phyloP scores from a whole-genome alignment of 2,329 filamentous ascomycete genomes.

The Apiospora koreana region DNA sequence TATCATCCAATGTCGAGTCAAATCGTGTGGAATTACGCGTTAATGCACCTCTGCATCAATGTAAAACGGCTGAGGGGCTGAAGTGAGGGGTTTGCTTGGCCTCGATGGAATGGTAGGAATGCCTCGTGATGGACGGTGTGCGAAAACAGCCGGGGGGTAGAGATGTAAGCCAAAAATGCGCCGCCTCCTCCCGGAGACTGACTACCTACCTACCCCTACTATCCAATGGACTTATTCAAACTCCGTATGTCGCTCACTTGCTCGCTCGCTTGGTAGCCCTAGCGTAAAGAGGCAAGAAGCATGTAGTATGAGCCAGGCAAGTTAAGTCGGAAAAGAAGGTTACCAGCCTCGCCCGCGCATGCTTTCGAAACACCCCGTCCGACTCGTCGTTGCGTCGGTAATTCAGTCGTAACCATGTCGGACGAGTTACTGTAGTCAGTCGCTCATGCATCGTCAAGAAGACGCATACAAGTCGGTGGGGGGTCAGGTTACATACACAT shows the following conservation, averaged over 20 bases:
- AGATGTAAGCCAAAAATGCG: too few relatives aligned
- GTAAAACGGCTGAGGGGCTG: conserved; percentile 6
- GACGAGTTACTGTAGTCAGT: background rate
- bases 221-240: too few relatives aligned
- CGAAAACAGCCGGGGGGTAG: background rate
- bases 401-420: background rate
- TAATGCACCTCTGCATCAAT: background rate
- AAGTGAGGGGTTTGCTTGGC: background rate
- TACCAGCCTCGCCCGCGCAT: background rate
- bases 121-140: background rate
- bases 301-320: background rate
- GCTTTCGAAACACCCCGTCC: background rate
- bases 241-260: background rate
- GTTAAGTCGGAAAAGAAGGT: background rate
- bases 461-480: background rate
- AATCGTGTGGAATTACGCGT: background rate
- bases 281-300: background rate
- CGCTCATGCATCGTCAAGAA: background rate
- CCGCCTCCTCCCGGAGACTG: too few relatives aligned
- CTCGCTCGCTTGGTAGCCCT: background rate
- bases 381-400: background rate
- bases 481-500: background rate
- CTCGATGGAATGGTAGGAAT: background rate
- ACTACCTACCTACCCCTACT: too few relatives aligned
- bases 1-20: background rate